Conservation (phyloP, 306 rosid species). For the Castanopsis chinensis region DNA sequence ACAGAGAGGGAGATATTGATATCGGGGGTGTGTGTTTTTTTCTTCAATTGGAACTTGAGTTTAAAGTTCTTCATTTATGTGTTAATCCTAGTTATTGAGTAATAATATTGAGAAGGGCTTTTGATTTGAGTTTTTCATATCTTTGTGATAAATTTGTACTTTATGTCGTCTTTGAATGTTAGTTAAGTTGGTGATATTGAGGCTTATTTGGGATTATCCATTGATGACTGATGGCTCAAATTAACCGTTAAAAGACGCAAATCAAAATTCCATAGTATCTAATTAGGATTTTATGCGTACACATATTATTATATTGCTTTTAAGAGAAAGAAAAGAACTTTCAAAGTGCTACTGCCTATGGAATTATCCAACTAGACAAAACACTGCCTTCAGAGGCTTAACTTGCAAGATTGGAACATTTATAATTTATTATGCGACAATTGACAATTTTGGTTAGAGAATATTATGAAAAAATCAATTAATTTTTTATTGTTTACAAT, state of each 20-base stretch:
- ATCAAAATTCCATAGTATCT: too few relatives aligned
- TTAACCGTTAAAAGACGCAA: too few relatives aligned
- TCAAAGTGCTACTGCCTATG: not conserved
- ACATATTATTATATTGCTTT: not conserved
- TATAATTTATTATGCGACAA: not conserved
- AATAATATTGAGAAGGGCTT: conserved; percentile 3
- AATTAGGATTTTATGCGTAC: not conserved
- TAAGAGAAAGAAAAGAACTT: not conserved
- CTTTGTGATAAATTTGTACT: not conserved
- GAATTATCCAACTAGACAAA: not conserved
- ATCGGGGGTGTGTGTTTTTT: not conserved
- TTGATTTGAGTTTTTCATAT: not conserved
- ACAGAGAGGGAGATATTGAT: not conserved
- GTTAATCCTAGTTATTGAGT: not conserved
- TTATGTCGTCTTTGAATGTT: not conserved
- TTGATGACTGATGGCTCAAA: not conserved
- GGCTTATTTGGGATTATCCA: not conserved
- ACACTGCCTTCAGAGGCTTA: not conserved
- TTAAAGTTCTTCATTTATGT: not conserved
- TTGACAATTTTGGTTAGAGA: not conserved
- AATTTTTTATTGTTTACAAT: not conserved
- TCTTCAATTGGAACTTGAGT: not conserved
- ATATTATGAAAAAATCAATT: not conserved
- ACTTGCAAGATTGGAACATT: too few relatives aligned
- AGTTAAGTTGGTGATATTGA: not conserved